A percentile compares a stretch with the other conserved stretches of the same genome.
Conservation (phyloP, 2,329 filamentous ascomycete genomes). For the Lecanicillium sp. region DNA sequence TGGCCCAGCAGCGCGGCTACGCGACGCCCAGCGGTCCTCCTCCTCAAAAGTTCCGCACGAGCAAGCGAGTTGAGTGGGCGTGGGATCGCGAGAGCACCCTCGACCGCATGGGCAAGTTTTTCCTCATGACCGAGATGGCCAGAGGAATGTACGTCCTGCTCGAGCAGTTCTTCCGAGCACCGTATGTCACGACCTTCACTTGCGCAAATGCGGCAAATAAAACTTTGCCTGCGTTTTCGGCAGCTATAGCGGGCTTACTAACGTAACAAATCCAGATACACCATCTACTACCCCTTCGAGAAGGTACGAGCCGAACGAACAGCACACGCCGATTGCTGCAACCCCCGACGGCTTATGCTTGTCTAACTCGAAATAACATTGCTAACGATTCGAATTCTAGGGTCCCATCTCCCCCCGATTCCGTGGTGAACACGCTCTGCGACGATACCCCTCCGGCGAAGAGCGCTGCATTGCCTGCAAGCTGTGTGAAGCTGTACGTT, state of each 20-base stretch:
- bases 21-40: conserved; percentile 72
- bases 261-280: conserved; percentile 58
- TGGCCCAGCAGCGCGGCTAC: conserved; percentile 32
- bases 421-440: conserved; percentile 93
- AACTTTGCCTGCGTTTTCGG: conserved; percentile 2
- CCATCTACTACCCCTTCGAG: conserved; percentile 97
- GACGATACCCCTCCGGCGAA: conserved; percentile 93
- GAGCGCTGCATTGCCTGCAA: conserved; percentile 99
- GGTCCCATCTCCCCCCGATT: conserved; percentile 96
- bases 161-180: conserved; percentile 97
- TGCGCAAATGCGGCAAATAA: too few relatives aligned
- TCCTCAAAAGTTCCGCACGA: conserved; percentile 72
- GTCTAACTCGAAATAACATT: not conserved
- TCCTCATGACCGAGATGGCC: conserved; percentile 91
- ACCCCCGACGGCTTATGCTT: conserved; percentile 8
- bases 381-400: conserved; percentile 23
- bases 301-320: conserved; percentile 66
- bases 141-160: conserved; percentile 96
- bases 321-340: conserved; percentile 6
- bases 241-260: conserved; percentile 1
- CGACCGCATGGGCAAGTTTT: conserved; percentile 86
- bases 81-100: conserved; percentile 68
- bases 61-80: conserved; percentile 69
- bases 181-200: conserved; percentile 55
- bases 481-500: conserved; percentile 81